Percentiles rank a stretch among this genome's conserved stretches.
These are phyloP conservation scores for Mrakia frigida DNA, from an alignment of 768 basidiomycete species.

Conservation along the genomic window DNA sequence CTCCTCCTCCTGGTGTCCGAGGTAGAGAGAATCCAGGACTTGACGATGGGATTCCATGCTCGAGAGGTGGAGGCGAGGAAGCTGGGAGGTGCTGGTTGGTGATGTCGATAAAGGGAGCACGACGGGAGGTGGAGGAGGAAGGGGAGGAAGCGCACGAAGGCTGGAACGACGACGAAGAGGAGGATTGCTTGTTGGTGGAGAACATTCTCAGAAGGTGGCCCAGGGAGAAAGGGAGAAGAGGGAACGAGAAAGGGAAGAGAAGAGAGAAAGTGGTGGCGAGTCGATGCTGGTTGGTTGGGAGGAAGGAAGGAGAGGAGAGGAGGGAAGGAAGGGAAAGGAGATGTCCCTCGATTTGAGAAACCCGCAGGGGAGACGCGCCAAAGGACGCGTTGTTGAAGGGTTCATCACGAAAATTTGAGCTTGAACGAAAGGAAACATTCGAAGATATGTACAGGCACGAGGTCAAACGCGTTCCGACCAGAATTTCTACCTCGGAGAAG, in stretches of 20 bases:
- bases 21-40: not conserved
- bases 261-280: not conserved
- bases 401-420: too few relatives aligned
- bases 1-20: conserved; percentile 4
- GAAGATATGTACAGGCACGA: too few relatives aligned
- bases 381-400: too few relatives aligned
- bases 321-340: not conserved
- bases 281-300: not conserved
- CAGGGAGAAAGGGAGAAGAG: not conserved
- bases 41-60: not conserved
- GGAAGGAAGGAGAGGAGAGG: not conserved
- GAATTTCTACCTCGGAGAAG: too few relatives aligned
- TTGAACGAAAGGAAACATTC: too few relatives aligned
- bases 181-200: not conserved
- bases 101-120: conserved; percentile 2
- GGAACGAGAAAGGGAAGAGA: not conserved
- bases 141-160: not conserved
- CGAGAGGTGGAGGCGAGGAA: not conserved
- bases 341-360: too few relatives aligned
- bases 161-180: not conserved
- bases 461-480: too few relatives aligned
- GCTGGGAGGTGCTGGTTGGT: conserved; percentile 1
- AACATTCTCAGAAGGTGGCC: not conserved
- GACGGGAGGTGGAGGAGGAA: not conserved
- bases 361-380: too few relatives aligned